These are phyloP conservation scores for Epichloe glyceriae DNA, from an alignment of 2,329 filamentous ascomycete genomes.

Conservation along the genomic window DNA sequence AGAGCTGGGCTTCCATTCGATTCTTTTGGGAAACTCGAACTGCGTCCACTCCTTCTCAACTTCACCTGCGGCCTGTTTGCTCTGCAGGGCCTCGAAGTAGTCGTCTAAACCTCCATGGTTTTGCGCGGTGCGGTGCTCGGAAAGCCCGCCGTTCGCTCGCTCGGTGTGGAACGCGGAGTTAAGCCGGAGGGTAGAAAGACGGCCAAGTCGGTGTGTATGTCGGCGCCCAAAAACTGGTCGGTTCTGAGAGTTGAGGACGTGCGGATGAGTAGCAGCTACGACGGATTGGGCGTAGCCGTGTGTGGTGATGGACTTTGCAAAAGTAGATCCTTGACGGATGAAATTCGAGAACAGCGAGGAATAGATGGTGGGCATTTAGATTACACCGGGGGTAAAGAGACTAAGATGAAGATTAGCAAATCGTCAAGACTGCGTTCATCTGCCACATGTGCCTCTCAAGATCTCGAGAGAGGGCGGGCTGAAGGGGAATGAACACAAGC, in stretches of 20 bases:
- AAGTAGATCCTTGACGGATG: constrained; percentile 82
- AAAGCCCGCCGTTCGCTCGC: constrained; percentile 35
- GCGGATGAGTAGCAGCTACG: constrained; percentile 78
- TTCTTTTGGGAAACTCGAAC: constrained; percentile 75
- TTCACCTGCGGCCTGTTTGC: constrained; percentile 50
- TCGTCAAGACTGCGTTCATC: background rate
- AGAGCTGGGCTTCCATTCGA: constrained; percentile 69
- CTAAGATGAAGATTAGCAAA: constrained; percentile 16
- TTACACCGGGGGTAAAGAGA: constrained; percentile 47
- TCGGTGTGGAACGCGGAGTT: constrained; percentile 64
- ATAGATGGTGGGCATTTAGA: constrained; percentile 82
- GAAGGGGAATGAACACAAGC: background rate
- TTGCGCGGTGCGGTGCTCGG: constrained; percentile 42
- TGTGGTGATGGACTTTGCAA: constrained; percentile 83
- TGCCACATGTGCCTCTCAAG: background rate
- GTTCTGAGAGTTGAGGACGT: constrained; percentile 63
- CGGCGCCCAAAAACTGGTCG: constrained; percentile 49
- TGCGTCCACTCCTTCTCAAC: constrained; percentile 79
- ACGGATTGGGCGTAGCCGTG: constrained; percentile 97
- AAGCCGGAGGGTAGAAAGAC: constrained; percentile 46
- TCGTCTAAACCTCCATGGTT: constrained; percentile 63
- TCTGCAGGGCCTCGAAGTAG: constrained; percentile 84
- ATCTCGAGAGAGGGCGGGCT: background rate
- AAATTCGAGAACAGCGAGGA: constrained; percentile 62
- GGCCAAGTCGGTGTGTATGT: constrained; percentile 40